Evolutionary conservation across 306 rosid genomes (phyloP).

Genomic region (Medicago lupulina): DNA sequence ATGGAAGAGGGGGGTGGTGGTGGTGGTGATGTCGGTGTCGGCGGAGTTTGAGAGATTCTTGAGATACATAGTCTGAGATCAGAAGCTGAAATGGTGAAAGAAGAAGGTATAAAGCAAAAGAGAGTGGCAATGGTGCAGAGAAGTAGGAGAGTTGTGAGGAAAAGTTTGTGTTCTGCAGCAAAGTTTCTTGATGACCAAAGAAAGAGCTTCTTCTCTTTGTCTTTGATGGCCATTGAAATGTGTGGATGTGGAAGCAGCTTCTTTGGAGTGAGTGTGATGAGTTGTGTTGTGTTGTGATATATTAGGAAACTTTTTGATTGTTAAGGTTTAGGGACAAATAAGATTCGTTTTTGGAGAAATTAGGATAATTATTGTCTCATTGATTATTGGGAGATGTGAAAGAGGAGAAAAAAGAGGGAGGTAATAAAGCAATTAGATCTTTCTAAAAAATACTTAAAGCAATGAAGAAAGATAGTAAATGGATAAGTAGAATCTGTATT

Average conservation of each 20-base stretch:
- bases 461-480: not conserved
- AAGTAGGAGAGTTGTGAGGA: constrained; percentile 59
- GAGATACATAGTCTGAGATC: constrained; percentile 80
- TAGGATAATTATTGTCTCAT: not conserved
- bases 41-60: constrained; percentile 40
- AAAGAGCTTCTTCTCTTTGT: constrained; percentile 62
- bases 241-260: not conserved
- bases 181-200: constrained; percentile 49
- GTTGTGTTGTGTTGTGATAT: constrained; percentile 11
- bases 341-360: constrained; percentile 11
- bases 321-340: not conserved
- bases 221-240: constrained; percentile 44
- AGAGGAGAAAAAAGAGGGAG: not conserved
- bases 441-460: not conserved
- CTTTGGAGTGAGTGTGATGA: constrained; percentile 9
- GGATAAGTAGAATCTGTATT: not conserved
- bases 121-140: constrained; percentile 74
- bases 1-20: constrained; percentile 32
- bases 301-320: not conserved
- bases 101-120: constrained; percentile 81
- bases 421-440: not conserved
- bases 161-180: constrained; percentile 69
- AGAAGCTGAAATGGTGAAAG: constrained; percentile 75
- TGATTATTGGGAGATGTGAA: constrained; percentile 5
- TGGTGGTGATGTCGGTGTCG: not conserved